phyloP scores from a whole-genome alignment of 2,329 filamentous ascomycete genomes.

The Penicillium brasilianum region DNA sequence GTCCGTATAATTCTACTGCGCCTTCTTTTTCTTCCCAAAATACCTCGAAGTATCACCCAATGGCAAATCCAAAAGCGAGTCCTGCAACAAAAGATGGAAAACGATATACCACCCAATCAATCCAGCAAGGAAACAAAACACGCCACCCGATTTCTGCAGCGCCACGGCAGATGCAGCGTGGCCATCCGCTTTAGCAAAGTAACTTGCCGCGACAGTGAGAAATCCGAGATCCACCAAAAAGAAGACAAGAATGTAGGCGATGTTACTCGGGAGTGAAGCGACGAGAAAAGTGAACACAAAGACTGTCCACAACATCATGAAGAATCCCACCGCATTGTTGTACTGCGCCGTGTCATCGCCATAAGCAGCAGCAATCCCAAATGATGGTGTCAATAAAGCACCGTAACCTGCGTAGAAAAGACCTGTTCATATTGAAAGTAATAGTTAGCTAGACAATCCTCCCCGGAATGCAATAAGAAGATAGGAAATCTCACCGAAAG shows the following conservation, averaged over 20 bases:
- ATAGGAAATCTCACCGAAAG: slow-evolving; percentile 51
- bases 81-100: slow-evolving; percentile 50
- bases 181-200: slow-evolving; percentile 55
- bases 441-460: neutral
- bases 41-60: slow-evolving; percentile 51
- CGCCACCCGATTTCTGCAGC: slow-evolving; percentile 53
- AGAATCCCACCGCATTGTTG: slow-evolving; percentile 58
- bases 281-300: slow-evolving; percentile 55
- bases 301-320: slow-evolving; percentile 55
- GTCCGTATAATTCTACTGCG: slow-evolving; percentile 12
- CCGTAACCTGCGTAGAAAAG: slow-evolving; percentile 59
- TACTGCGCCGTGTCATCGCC: slow-evolving; percentile 49
- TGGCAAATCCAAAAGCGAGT: slow-evolving; percentile 46
- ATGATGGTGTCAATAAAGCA: slow-evolving; percentile 53
- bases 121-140: slow-evolving; percentile 54
- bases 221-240: slow-evolving; percentile 55
- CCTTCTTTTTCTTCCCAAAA: slow-evolving; percentile 41
- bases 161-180: slow-evolving; percentile 38
- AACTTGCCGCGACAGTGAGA: slow-evolving; percentile 50
- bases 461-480: neutral
- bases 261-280: slow-evolving; percentile 51
- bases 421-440: slow-evolving; percentile 27
- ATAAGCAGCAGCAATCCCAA: slow-evolving; percentile 54
- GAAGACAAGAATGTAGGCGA: slow-evolving; percentile 57
- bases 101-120: slow-evolving; percentile 55